Conservation (phyloP, 2,329 filamentous ascomycete genomes). For the Trichophyton schoenleinii region DNA sequence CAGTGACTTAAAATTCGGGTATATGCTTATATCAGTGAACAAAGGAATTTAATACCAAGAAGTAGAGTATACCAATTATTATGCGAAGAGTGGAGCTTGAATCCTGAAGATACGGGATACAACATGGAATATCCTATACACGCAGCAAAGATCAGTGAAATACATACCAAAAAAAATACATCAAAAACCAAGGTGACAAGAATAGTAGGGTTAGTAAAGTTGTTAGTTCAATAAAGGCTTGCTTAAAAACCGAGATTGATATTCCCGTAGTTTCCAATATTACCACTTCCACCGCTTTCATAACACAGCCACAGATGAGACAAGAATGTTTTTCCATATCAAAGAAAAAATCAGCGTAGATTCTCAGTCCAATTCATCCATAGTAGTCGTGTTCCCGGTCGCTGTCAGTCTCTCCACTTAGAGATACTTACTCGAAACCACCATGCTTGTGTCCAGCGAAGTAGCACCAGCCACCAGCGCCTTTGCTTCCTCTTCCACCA, state of each 20-base stretch:
- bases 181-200: neutral
- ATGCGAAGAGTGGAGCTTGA: neutral
- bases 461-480: neutral
- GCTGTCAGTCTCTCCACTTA: neutral
- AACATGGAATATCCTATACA: neutral
- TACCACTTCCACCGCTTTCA: too few relatives aligned
- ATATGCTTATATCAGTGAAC: neutral
- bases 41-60: neutral
- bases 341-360: neutral
- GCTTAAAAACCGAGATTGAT: neutral
- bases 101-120: neutral
- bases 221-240: neutral
- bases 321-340: too few relatives aligned
- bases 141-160: neutral
- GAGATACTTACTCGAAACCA: neutral
- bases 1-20: neutral
- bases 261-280: neutral
- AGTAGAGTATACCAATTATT: neutral
- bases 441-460: neutral
- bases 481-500: constrained; percentile 12
- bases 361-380: neutral
- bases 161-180: neutral
- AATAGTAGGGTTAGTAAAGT: neutral
- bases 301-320: too few relatives aligned
- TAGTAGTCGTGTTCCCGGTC: neutral